Conservation (phyloP, 306 rosid species). For the Cotoneaster glaucophyllus region DNA sequence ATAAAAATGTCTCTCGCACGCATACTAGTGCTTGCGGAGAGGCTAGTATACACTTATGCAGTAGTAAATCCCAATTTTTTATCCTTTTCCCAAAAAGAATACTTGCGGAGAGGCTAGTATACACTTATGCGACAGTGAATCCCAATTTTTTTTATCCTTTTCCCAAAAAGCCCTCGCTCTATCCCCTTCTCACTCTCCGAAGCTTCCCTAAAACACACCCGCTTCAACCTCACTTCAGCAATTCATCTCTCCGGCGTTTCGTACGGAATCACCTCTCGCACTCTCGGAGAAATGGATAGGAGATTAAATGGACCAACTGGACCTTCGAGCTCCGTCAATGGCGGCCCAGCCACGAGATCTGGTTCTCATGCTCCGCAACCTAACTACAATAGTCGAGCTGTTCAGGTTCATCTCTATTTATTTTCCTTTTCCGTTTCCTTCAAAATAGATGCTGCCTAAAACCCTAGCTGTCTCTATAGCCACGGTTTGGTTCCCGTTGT, state of each 20-base stretch:
- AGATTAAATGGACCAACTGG: constrained; percentile 45
- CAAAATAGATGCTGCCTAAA: constrained; percentile 14
- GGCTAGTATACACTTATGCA: too few relatives aligned
- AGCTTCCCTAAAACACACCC: constrained; percentile 22
- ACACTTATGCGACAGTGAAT: too few relatives aligned
- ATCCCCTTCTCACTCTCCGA: neutral
- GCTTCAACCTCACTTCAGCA: neutral
- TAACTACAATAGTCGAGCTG: constrained; percentile 54
- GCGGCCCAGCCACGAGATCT: constrained; percentile 29
- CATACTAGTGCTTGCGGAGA: too few relatives aligned
- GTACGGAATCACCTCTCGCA: neutral
- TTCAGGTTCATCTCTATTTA: constrained; percentile 42
- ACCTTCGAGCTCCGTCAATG: constrained; percentile 39
- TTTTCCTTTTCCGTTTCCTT: constrained; percentile 1
- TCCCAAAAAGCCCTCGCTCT: constrained; percentile 18
- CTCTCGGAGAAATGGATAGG: constrained; percentile 45
- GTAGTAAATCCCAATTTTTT: too few relatives aligned
- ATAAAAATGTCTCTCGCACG: too few relatives aligned
- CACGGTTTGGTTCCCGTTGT: neutral
- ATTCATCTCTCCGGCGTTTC: neutral
- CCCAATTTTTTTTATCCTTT: neutral
- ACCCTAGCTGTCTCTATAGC: constrained; percentile 36
- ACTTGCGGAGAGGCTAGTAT: too few relatives aligned
- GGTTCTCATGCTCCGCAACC: constrained; percentile 39
- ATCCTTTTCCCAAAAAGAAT: too few relatives aligned